phyloP scores from a whole-genome alignment of 2,329 filamentous ascomycete species.

The Colletotrichum sansevieriae region DNA sequence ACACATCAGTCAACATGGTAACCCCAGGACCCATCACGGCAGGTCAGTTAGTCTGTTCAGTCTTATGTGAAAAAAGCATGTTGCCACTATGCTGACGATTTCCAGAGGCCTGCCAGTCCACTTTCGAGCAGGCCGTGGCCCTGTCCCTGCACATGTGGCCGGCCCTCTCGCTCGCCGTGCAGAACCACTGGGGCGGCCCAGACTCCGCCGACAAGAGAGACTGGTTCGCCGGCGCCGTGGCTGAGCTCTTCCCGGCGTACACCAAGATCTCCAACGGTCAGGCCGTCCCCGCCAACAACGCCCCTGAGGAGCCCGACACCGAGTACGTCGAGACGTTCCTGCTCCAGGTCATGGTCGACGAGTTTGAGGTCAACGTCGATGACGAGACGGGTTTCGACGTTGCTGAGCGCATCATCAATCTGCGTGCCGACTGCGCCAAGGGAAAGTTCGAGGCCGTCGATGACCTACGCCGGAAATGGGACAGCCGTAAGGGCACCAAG shows the following conservation, averaged over 20 bases:
- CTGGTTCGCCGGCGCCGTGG: conserved; percentile 92
- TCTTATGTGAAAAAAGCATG: background rate
- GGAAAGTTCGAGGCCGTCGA: conserved; percentile 77
- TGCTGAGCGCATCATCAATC: conserved; percentile 77
- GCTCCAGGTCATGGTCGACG: conserved; percentile 92
- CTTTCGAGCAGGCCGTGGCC: conserved; percentile 89
- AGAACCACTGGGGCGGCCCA: conserved; percentile 89
- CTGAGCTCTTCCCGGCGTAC: conserved; percentile 83
- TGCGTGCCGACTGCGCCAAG: conserved; percentile 73
- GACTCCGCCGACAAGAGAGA: conserved; percentile 89
- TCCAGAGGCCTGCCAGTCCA: conserved; percentile 57
- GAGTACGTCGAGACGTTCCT: conserved; percentile 88
- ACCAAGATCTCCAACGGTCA: conserved; percentile 52
- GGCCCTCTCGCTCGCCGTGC: conserved; percentile 86
- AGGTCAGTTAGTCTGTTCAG: conserved; percentile 21
- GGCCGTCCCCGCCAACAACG: conserved; percentile 43
- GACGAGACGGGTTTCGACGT: conserved; percentile 86
- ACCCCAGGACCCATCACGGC: conserved; percentile 37
- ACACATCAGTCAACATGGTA: conserved; percentile 35
- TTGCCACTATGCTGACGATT: conserved; percentile 3
- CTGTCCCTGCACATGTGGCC: conserved; percentile 90
- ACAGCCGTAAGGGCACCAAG: conserved; percentile 71
- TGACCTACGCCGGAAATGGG: conserved; percentile 72
- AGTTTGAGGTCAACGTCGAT: conserved; percentile 93
- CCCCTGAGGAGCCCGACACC: conserved; percentile 70